Conservation (phyloP, 257 asterid species). For the Asclepias syriaca region DNA sequence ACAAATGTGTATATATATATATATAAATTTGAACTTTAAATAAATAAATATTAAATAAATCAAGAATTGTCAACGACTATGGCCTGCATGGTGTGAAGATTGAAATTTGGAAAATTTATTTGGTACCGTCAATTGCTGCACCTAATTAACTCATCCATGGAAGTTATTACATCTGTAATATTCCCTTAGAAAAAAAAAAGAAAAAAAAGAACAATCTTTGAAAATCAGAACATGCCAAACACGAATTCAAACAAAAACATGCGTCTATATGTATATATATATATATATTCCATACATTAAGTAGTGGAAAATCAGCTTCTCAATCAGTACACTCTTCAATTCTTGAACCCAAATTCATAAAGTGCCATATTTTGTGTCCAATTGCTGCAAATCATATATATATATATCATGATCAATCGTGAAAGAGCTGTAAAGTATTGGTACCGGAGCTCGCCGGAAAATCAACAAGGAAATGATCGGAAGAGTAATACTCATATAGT, state of each 20-base stretch:
- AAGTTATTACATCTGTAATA: too few relatives aligned
- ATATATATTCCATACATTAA: background rate
- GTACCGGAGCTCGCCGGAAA: background rate
- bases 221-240: too few relatives aligned
- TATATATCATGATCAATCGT: background rate
- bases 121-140: background rate
- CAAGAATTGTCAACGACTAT: too few relatives aligned
- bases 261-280: too few relatives aligned
- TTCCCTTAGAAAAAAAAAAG: too few relatives aligned
- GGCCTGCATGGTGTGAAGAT: too few relatives aligned
- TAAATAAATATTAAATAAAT: too few relatives aligned
- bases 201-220: too few relatives aligned
- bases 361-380: background rate
- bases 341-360: background rate
- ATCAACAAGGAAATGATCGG: background rate
- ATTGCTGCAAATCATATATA: background rate
- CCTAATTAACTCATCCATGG: background rate
- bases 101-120: too few relatives aligned
- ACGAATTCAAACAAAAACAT: too few relatives aligned
- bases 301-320: background rate
- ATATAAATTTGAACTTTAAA: too few relatives aligned
- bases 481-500: background rate
- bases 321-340: background rate
- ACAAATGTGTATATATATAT: too few relatives aligned
- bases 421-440: background rate